phyloP scores from a whole-genome alignment of 495 filamentous ascomycete species.

The Penicilliopsis zonata region DNA sequence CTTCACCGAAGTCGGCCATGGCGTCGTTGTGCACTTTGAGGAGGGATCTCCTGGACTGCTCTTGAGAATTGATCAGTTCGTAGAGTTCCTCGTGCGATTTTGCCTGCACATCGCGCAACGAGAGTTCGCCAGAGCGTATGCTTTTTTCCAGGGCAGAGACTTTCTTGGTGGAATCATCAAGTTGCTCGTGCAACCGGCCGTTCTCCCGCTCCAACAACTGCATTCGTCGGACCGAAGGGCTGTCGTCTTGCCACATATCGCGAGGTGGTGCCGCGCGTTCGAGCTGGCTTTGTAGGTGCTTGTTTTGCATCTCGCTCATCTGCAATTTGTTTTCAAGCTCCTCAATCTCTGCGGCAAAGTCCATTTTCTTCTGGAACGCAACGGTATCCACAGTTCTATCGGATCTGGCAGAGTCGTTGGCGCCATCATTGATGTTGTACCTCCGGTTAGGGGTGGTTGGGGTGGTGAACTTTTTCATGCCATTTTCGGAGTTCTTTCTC shows the following conservation, averaged over 20 bases:
- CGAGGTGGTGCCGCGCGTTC: constrained; percentile 48
- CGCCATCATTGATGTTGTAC: constrained; percentile 45
- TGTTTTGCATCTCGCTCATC: constrained; percentile 90
- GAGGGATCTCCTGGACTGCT: constrained; percentile 72
- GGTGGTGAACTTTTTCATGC: constrained; percentile 55
- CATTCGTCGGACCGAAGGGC: constrained; percentile 67
- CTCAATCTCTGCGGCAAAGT: constrained; percentile 82
- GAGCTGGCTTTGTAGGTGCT: constrained; percentile 83
- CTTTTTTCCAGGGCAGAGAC: constrained; percentile 82
- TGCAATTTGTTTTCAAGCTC: constrained; percentile 92
- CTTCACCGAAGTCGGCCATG: constrained; percentile 70
- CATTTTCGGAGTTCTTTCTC: constrained; percentile 57
- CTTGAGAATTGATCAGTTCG: constrained; percentile 87
- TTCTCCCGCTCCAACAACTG: constrained; percentile 92
- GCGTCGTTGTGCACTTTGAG: constrained; percentile 77
- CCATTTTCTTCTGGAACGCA: constrained; percentile 80
- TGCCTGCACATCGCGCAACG: constrained; percentile 82
- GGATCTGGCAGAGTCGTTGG: constrained; percentile 73
- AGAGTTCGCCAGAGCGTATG: constrained; percentile 78
- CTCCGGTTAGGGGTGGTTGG: constrained; percentile 65
- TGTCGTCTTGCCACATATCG: constrained; percentile 63
- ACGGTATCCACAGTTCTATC: constrained; percentile 85
- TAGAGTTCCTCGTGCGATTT: constrained; percentile 92
- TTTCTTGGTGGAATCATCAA: constrained; percentile 91
- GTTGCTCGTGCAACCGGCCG: constrained; percentile 81